Percentiles rank a stretch among this genome's conserved stretches.
Conservation (phyloP, 768 basidiomycete genomes). For the Leucosporidium creatinivorum region DNA sequence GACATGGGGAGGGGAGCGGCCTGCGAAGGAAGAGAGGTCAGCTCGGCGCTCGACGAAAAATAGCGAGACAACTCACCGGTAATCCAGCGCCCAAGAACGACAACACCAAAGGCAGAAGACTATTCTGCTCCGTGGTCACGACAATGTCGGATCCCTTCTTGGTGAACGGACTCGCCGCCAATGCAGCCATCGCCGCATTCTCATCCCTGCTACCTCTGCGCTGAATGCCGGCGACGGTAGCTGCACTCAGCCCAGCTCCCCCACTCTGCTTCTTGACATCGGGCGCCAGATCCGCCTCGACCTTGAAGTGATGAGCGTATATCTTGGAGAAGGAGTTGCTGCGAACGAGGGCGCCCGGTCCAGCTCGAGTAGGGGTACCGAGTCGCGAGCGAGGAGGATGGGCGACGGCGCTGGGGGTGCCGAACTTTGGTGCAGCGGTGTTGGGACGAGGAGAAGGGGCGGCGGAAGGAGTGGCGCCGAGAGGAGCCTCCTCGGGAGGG, state of each 20-base stretch:
- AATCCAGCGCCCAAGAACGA: conserved; percentile 23
- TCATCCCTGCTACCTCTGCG: too few relatives aligned
- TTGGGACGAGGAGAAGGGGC: conserved; percentile 23
- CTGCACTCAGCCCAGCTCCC: neutral
- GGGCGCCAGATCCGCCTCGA: conserved; percentile 7
- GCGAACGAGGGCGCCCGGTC: conserved; percentile 6
- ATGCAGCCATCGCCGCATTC: conserved; percentile 7
- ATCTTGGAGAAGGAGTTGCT: conserved; percentile 33
- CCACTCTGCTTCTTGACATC: neutral
- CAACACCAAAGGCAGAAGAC: conserved; percentile 55
- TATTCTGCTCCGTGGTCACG: conserved; percentile 80
- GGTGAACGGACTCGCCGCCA: conserved; percentile 42
- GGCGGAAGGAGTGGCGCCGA: conserved; percentile 5
- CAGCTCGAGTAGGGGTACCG: conserved; percentile 25
- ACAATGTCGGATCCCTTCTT: conserved; percentile 76
- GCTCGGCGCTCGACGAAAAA: neutral
- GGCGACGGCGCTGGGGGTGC: conserved; percentile 14
- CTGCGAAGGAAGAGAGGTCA: neutral
- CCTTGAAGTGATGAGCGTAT: conserved; percentile 18
- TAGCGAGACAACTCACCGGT: conserved; percentile 1
- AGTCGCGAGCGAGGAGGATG: conserved; percentile 1
- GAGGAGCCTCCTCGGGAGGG: conserved; percentile 36
- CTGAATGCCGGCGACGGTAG: too few relatives aligned
- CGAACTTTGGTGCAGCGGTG: conserved; percentile 25
- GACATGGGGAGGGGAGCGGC: conserved; percentile 24